A percentile compares a stretch with the other conserved stretches of the same genome.
These are phyloP conservation scores for Chlamydomonas incerta DNA, from an alignment of 139 green algal species.

Conservation along the genomic window DNA sequence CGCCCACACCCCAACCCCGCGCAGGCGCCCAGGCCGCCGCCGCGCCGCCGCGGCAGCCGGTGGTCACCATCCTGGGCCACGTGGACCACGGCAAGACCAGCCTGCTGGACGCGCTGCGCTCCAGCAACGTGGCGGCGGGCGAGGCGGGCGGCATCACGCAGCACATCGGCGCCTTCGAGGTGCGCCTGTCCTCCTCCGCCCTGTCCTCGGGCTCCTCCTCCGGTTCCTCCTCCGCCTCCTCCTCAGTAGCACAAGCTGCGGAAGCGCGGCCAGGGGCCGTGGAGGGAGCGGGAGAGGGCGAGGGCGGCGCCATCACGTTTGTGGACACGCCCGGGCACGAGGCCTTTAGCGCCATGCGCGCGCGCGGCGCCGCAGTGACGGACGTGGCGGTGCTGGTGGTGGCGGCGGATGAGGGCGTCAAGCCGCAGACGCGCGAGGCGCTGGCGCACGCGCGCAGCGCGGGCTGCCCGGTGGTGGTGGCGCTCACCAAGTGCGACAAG, in stretches of 20 bases:
- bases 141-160: constrained; percentile 97
- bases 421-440: constrained; percentile 91
- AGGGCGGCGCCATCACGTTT: constrained; percentile 87
- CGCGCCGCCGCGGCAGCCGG: constrained; percentile 70
- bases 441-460: constrained; percentile 73
- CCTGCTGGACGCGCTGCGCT: constrained; percentile 90
- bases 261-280: not conserved
- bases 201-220: too few species aligned
- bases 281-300: too few species aligned
- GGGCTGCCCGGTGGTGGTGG: constrained; percentile 87
- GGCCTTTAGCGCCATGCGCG: constrained; percentile 92
- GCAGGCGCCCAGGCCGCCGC: not conserved
- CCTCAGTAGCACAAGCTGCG: too few species aligned
- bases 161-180: constrained; percentile 94
- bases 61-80: constrained; percentile 95
- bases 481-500: constrained; percentile 91
- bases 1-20: not conserved
- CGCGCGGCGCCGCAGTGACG: constrained; percentile 82
- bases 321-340: constrained; percentile 95
- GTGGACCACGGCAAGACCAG: constrained; percentile 97
- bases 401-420: constrained; percentile 91
- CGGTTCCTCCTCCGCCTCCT: too few species aligned
- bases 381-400: constrained; percentile 94
- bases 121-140: constrained; percentile 82
- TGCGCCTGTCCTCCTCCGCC: constrained; percentile 63